Percentiles rank a stretch among this genome's conserved stretches.
Conservation (phyloP, 2,329 filamentous ascomycete species). For the Hymenoscyphus albidus region DNA sequence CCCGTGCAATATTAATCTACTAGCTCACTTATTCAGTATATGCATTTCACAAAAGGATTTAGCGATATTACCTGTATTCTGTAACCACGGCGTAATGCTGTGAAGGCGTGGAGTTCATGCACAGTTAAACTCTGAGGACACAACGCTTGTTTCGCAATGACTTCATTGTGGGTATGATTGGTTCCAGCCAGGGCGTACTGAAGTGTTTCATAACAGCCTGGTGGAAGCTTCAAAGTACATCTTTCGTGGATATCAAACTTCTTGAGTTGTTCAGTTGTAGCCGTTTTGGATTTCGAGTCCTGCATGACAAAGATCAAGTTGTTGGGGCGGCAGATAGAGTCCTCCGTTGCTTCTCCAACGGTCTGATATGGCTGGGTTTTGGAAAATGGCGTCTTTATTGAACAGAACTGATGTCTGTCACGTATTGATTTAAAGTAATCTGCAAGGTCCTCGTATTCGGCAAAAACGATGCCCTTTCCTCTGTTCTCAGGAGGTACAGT, state of each 20-base stretch:
- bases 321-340: neutral
- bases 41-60: too few species aligned
- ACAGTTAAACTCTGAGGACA: neutral
- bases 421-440: too few species aligned
- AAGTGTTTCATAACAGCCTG: constrained; percentile 21
- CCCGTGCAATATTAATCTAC: constrained; percentile 53
- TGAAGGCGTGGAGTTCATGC: neutral
- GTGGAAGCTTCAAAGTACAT: constrained; percentile 43
- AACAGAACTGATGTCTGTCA: too few species aligned
- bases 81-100: constrained; percentile 13
- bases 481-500: too few species aligned
- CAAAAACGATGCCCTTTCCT: too few species aligned
- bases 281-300: too few species aligned
- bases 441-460: too few species aligned
- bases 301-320: neutral
- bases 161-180: constrained; percentile 24
- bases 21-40: too few species aligned
- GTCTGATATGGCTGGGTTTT: too few species aligned
- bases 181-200: constrained; percentile 27
- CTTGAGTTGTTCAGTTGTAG: too few species aligned
- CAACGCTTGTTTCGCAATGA: neutral
- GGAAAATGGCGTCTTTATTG: too few species aligned
- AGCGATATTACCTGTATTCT: constrained; percentile 13
- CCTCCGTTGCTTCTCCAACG: neutral
- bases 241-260: constrained; percentile 27